Evolutionary conservation across 768 basidiomycete genomes (phyloP), one percentile per base, ranked within the genome.

Genomic region (Phanerochaete sordida): DNA sequence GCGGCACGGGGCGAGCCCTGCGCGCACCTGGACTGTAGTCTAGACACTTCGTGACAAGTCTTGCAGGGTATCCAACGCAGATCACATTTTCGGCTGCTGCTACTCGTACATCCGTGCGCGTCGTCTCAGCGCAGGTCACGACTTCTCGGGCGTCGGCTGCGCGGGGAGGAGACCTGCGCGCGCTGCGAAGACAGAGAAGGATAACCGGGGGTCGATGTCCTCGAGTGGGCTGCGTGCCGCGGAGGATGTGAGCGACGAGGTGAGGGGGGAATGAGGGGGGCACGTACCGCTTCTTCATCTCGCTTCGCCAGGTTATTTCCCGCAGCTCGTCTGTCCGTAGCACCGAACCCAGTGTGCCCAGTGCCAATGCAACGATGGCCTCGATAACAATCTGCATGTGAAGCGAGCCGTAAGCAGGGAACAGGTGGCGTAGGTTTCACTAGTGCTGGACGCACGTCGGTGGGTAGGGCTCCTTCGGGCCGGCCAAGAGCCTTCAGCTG

Each of bases 231-330:
- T 69, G 47, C 0, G 19, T 23, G n/a, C n/a, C 15, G 27, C 21
- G 23, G 24, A 4, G 19, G 11, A 16, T 16, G 19, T 43, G 39
- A 43, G 39, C 7, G 11, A 16, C 19, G 39, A 4, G 39, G 39
- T 6, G 39, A 16, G 19, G 8, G 19, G 11, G 39, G 39, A 4
- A 16, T 4, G 39, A 19, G 19, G 39, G 39, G 19, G 19, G 19
- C 19, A 43, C 84, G 65, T 65, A 92, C 92, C 87, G 81, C 69
- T 82, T 86, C 66, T 81, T 82, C 92, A 94, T 94, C 74, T 95
- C 92, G 65, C 89, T 91, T 19, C 90, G 83, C 93, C 91, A 95
- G 33, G 88, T 88, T 60, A 93, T 90, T 66, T 93, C 90, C 65
- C 87, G 91, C 33, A 93, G 73, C 31, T 78, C 70, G 0, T 90